Conservation (phyloP, 305 asterid genomes). For the Solanum aculeatissimum region DNA sequence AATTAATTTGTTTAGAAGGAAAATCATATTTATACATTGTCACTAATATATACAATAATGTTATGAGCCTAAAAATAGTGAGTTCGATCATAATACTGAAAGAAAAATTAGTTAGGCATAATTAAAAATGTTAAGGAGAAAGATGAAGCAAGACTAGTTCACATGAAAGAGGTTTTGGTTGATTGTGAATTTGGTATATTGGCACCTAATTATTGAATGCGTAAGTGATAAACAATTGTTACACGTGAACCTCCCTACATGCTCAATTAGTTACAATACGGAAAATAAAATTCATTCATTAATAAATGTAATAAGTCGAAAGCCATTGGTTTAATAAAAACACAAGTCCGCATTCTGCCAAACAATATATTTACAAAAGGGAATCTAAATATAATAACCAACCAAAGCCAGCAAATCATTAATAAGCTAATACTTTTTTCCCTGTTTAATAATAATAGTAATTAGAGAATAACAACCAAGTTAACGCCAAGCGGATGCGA, state of each 20-base stretch:
- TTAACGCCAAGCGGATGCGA: constrained; percentile 88
- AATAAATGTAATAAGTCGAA: neutral
- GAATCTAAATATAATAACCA: neutral
- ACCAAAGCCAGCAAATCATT: constrained; percentile 1
- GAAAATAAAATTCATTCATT: neutral
- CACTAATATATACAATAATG: neutral
- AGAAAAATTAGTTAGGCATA: neutral
- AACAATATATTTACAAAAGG: neutral
- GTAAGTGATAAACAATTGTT: neutral
- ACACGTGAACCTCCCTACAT: neutral
- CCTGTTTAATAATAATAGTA: neutral
- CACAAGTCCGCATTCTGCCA: constrained; percentile 12
- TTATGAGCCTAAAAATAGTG: neutral
- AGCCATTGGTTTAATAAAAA: constrained; percentile 12
- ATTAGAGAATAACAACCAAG: neutral
- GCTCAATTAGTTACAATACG: neutral
- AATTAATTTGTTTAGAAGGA: neutral
- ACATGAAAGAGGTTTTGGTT: neutral
- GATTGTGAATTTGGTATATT: neutral
- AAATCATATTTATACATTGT: neutral
- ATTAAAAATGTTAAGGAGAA: neutral
- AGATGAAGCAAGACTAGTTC: neutral
- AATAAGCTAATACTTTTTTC: neutral
- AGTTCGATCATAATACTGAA: neutral
- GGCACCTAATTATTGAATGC: neutral